Percentiles rank a stretch among this genome's conserved stretches.
These are phyloP conservation scores for Blastomyces gilchristii DNA, from an alignment of 2,329 filamentous ascomycete species.

Conservation along the genomic window DNA sequence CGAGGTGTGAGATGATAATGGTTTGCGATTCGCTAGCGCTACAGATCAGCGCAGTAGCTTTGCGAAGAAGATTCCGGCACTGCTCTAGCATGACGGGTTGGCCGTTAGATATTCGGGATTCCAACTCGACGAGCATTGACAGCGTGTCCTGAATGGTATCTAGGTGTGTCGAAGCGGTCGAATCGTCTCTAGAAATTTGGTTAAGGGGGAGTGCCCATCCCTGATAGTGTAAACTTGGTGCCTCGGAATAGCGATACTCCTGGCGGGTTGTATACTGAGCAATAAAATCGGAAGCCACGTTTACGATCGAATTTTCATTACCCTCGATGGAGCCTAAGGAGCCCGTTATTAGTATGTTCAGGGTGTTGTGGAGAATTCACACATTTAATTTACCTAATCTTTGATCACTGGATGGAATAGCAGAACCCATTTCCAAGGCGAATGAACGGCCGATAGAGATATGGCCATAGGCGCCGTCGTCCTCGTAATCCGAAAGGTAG, in stretches of 20 bases:
- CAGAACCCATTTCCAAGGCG: slow-evolving; percentile 80
- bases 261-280: slow-evolving; percentile 95
- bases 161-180: background rate
- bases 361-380: background rate
- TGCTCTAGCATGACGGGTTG: slow-evolving; percentile 62
- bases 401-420: slow-evolving; percentile 78
- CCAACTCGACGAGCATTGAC: slow-evolving; percentile 10
- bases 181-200: background rate
- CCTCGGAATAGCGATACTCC: slow-evolving; percentile 82
- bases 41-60: slow-evolving; percentile 79
- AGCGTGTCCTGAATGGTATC: slow-evolving; percentile 9
- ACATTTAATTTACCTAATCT: slow-evolving; percentile 47
- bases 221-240: slow-evolving; percentile 32
- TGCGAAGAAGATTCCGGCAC: slow-evolving; percentile 68
- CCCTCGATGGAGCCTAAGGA: slow-evolving; percentile 56
- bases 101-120: slow-evolving; percentile 47
- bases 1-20: slow-evolving; percentile 73
- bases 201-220: background rate
- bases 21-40: slow-evolving; percentile 64
- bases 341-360: slow-evolving; percentile 8
- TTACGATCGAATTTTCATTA: slow-evolving; percentile 63
- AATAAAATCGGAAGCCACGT: slow-evolving; percentile 90
- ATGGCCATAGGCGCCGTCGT: slow-evolving; percentile 82
- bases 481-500: slow-evolving; percentile 88
- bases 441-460: slow-evolving; percentile 89